A percentile compares a stretch with the other conserved stretches of the same genome.
Conservation (phyloP, 176 grass and related monocot species). For the Phoenix dactylifera region DNA sequence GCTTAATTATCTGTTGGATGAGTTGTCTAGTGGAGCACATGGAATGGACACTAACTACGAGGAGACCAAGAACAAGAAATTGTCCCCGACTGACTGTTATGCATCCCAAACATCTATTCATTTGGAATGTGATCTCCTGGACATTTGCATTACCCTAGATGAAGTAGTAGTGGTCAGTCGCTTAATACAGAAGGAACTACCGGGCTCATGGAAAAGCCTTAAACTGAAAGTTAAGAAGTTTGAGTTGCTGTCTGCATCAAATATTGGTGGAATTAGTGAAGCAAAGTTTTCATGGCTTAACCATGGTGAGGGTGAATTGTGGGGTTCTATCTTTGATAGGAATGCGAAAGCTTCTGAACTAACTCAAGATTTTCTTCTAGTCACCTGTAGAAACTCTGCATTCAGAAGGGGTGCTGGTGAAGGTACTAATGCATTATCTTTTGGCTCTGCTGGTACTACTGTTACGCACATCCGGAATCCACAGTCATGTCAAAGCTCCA, state of each 20-base stretch:
- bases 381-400: constrained; percentile 59
- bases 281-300: constrained; percentile 62
- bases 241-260: constrained; percentile 56
- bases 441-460: constrained; percentile 56
- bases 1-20: constrained; percentile 44
- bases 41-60: constrained; percentile 18
- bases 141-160: constrained; percentile 58
- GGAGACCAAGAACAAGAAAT: constrained; percentile 22
- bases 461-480: constrained; percentile 71
- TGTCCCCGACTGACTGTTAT: constrained; percentile 18
- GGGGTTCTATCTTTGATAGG: constrained; percentile 42
- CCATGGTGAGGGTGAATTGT: constrained; percentile 76
- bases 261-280: constrained; percentile 58
- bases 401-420: constrained; percentile 75
- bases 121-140: constrained; percentile 60
- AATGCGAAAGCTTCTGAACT: constrained; percentile 33
- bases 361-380: constrained; percentile 58
- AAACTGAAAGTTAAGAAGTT: constrained; percentile 70
- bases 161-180: constrained; percentile 54
- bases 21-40: constrained; percentile 27
- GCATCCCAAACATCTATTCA: constrained; percentile 52
- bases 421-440: constrained; percentile 74
- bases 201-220: constrained; percentile 62
- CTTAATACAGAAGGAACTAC: constrained; percentile 71
- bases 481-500: constrained; percentile 55